phyloP scores from a whole-genome alignment of 1,284 basidiomycete genomes.

The Malassezia furfur region DNA sequence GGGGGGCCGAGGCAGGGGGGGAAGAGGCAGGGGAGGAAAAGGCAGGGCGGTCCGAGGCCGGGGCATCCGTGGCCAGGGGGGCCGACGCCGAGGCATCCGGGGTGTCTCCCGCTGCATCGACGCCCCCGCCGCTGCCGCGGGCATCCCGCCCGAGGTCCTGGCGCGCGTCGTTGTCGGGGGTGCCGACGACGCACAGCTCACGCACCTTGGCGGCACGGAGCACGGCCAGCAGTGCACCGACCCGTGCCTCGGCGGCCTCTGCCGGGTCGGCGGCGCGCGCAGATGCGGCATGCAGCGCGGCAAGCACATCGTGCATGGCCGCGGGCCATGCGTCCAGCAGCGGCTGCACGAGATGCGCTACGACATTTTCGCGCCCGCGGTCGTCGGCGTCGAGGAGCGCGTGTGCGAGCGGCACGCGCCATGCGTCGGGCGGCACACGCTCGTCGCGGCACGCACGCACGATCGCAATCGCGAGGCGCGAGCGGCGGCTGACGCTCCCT shows the following conservation, averaged over 20 bases:
- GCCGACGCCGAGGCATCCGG: neutral
- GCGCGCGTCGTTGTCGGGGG: neutral
- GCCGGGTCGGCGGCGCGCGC: neutral
- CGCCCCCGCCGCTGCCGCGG: too few relatives aligned
- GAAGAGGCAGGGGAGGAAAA: too few relatives aligned
- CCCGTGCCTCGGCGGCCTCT: neutral
- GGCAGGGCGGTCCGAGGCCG: neutral
- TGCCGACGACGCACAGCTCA: neutral
- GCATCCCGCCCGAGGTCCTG: too few relatives aligned
- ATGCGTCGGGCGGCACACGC: neutral
- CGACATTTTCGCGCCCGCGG: slow-evolving; percentile 10
- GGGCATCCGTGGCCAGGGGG: too few relatives aligned
- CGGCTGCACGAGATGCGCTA: slow-evolving; percentile 15
- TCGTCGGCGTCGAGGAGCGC: slow-evolving; percentile 2
- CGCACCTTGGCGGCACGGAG: slow-evolving; percentile 13
- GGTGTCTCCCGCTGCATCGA: too few relatives aligned
- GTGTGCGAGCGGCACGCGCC: slow-evolving; percentile 5
- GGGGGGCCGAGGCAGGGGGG: too few relatives aligned
- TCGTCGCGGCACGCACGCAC: neutral
- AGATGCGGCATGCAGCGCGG: neutral
- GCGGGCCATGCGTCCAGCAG: slow-evolving; percentile 4
- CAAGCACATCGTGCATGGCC: neutral
- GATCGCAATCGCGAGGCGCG: slow-evolving; percentile 8
- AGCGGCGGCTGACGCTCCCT: slow-evolving; percentile 12
- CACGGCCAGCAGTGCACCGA: slow-evolving; percentile 4